phyloP scores from a whole-genome alignment of 768 basidiomycete species.

The Tylopilus cervinicoccineus region DNA sequence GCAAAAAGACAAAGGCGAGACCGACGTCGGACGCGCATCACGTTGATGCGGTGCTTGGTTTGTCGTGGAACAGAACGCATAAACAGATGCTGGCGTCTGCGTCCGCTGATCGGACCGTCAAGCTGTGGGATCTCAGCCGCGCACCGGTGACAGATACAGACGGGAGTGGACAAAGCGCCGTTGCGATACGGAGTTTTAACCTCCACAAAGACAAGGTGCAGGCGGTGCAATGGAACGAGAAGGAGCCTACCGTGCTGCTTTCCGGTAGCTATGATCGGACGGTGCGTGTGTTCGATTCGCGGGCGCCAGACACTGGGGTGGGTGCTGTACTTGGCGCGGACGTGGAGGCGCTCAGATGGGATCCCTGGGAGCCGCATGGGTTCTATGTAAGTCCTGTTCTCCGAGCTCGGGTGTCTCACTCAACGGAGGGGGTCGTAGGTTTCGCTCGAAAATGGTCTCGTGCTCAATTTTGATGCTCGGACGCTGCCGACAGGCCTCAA shows the following conservation, averaged over 20 bases:
- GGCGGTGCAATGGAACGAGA: constrained; percentile 91
- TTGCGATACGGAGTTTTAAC: constrained; percentile 80
- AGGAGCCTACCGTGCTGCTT: constrained; percentile 83
- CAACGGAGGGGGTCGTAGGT: constrained; percentile 55
- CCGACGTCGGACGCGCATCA: constrained; percentile 64
- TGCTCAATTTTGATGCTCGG: constrained; percentile 89
- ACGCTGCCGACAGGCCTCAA: constrained; percentile 70
- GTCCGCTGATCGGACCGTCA: constrained; percentile 93
- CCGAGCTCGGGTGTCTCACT: not conserved
- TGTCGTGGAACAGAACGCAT: constrained; percentile 90
- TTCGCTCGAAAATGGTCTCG: constrained; percentile 90
- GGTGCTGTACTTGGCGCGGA: constrained; percentile 87
- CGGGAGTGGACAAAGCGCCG: constrained; percentile 35
- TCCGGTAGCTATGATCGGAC: constrained; percentile 95
- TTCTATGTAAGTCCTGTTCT: constrained; percentile 67
- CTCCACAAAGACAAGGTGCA: constrained; percentile 94
- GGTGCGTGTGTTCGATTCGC: constrained; percentile 90
- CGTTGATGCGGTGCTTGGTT: constrained; percentile 88
- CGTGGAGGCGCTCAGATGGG: constrained; percentile 93
- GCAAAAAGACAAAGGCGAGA: constrained; percentile 78
- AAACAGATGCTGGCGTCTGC: constrained; percentile 90
- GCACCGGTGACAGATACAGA: constrained; percentile 51
- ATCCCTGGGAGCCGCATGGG: constrained; percentile 84
- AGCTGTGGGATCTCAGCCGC: constrained; percentile 91
- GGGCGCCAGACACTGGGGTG: constrained; percentile 77